Evolutionary conservation across 176 grass and related monocot genomes (phyloP).

Genomic region (Oryza meridionalis): DNA sequence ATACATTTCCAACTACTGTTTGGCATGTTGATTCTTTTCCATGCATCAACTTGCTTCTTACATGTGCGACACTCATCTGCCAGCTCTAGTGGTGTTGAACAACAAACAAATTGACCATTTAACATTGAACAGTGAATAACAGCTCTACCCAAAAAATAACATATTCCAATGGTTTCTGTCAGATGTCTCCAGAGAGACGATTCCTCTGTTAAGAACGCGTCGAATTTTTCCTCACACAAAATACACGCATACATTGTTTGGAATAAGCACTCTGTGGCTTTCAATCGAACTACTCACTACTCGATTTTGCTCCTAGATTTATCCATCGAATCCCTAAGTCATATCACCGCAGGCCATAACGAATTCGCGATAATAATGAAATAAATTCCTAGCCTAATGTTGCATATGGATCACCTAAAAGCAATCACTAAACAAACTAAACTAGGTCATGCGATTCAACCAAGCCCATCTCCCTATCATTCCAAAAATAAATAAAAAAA

Average conservation of each 20-base stretch:
- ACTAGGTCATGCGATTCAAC: neutral
- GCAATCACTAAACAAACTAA: conserved; percentile 19
- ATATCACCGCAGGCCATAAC: neutral
- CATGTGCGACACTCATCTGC: neutral
- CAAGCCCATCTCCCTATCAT: neutral
- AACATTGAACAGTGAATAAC: conserved; percentile 16
- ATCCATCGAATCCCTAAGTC: neutral
- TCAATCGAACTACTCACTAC: too few species aligned
- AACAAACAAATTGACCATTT: conserved; percentile 6
- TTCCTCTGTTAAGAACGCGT: neutral
- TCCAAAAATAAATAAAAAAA: neutral
- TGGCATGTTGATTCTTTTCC: neutral
- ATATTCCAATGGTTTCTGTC: neutral
- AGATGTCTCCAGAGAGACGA: neutral
- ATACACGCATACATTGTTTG: neutral
- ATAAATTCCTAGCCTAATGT: neutral
- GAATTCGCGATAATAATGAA: neutral
- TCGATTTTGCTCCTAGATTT: neutral
- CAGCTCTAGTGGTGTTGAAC: neutral
- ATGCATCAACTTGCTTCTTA: neutral
- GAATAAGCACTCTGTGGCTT: neutral
- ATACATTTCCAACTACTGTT: neutral
- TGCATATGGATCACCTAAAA: neutral
- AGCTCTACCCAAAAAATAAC: neutral
- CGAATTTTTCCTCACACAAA: conserved; percentile 3